A percentile compares a stretch with the other conserved stretches of the same genome.
These are phyloP conservation scores for Ogataea corticis DNA, from an alignment of 805 yeast genomes.

Conservation along the genomic window DNA sequence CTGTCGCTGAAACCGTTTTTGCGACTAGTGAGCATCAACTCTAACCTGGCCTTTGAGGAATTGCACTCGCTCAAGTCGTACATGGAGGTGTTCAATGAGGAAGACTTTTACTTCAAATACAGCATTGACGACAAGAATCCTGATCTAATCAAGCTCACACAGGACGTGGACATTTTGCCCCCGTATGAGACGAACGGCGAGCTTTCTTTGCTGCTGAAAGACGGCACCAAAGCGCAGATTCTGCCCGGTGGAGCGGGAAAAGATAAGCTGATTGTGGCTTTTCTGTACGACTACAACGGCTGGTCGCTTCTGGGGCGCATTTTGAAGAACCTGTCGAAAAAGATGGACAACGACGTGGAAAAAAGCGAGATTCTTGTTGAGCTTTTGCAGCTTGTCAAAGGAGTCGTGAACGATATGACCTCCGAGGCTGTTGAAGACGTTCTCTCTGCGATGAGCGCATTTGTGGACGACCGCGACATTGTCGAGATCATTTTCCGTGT, in stretches of 20 bases:
- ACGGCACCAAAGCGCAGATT: constrained; percentile 70
- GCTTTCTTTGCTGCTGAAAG: constrained; percentile 43
- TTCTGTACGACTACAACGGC: constrained; percentile 75
- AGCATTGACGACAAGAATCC: constrained; percentile 54
- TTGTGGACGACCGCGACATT: constrained; percentile 33
- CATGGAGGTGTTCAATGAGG: constrained; percentile 47
- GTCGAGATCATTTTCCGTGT: constrained; percentile 61
- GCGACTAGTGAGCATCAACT: constrained; percentile 59
- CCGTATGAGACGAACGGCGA: constrained; percentile 50
- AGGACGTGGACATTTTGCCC: constrained; percentile 45
- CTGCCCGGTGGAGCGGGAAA: constrained; percentile 43
- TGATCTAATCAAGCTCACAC: constrained; percentile 45
- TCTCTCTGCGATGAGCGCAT: constrained; percentile 36
- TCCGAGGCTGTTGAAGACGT: constrained; percentile 28
- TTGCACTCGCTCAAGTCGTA: constrained; percentile 60
- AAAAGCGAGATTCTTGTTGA: constrained; percentile 44
- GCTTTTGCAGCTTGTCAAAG: constrained; percentile 52
- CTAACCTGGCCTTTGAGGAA: constrained; percentile 65
- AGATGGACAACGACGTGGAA: constrained; percentile 39
- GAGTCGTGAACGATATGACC: constrained; percentile 43
- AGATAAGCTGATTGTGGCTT: constrained; percentile 48
- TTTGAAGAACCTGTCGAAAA: constrained; percentile 58
- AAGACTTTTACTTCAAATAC: constrained; percentile 41
- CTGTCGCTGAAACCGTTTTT: constrained; percentile 58
- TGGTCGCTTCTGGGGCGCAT: constrained; percentile 85